Percentiles rank a stretch among this genome's conserved stretches.
phyloP scores from a whole-genome alignment of 2,329 filamentous ascomycete species.

The Colletotrichum sp. region DNA sequence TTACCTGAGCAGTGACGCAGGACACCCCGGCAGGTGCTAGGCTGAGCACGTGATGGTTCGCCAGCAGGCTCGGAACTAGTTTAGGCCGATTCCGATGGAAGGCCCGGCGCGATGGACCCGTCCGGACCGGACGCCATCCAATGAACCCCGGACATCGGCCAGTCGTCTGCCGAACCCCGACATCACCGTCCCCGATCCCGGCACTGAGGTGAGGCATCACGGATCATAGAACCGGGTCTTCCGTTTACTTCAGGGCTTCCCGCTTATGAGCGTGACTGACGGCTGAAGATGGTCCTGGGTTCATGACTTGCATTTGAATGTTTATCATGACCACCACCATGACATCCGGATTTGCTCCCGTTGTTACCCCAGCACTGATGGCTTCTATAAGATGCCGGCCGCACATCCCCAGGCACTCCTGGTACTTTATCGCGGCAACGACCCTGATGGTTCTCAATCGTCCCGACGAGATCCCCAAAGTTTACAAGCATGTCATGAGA shows the following conservation, averaged over 20 bases:
- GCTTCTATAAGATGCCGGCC: constrained; percentile 44
- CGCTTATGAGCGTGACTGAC: background rate
- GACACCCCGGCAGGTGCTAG: background rate
- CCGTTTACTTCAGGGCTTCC: background rate
- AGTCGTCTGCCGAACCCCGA: background rate
- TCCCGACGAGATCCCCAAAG: constrained; percentile 50
- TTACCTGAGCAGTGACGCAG: constrained; percentile 21
- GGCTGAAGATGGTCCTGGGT: background rate
- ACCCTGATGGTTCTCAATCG: constrained; percentile 53
- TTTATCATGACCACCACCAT: background rate
- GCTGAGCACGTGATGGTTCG: constrained; percentile 3
- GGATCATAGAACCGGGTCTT: background rate
- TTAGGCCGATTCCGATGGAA: background rate
- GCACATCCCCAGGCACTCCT: constrained; percentile 47
- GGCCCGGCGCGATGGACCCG: background rate
- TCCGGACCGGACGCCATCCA: background rate
- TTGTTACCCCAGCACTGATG: constrained; percentile 47
- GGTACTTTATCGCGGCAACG: constrained; percentile 54
- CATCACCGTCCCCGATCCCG: background rate
- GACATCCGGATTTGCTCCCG: constrained; percentile 24
- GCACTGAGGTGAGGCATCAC: background rate
- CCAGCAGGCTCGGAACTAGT: background rate
- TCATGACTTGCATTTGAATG: background rate
- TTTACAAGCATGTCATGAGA: constrained; percentile 48
- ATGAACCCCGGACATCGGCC: background rate